These are phyloP conservation scores for Zygnema cylindricum DNA, from an alignment of 139 green algal genomes.

Conservation along the genomic window DNA sequence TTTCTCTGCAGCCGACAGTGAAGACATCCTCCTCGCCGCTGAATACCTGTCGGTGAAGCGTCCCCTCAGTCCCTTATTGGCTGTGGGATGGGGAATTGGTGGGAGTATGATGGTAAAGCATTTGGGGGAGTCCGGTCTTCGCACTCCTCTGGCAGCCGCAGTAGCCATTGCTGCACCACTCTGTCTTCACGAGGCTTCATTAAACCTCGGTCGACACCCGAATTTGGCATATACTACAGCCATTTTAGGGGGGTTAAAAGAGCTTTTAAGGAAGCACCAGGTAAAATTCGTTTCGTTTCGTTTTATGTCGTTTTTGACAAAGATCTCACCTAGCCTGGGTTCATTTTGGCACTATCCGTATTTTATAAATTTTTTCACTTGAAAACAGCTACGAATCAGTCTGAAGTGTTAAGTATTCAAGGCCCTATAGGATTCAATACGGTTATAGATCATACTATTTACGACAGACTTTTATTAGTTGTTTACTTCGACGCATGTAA, in stretches of 20 bases:
- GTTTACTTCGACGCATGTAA: too few relatives aligned
- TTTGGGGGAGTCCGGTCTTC: conserved; percentile 9
- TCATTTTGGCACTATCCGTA: too few relatives aligned
- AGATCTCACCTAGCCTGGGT: too few relatives aligned
- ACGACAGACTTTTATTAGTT: too few relatives aligned
- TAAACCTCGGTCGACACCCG: background rate
- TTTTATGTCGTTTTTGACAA: too few relatives aligned
- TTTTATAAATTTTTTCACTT: too few relatives aligned
- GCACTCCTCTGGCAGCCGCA: background rate
- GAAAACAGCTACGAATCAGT: too few relatives aligned
- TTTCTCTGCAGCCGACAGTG: conserved; percentile 23
- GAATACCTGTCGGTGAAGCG: background rate
- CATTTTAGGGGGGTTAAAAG: background rate
- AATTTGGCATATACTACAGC: background rate
- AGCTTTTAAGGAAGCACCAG: background rate
- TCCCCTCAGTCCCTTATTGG: conserved; percentile 1
- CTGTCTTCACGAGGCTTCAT: background rate
- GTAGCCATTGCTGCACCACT: conserved; percentile 17
- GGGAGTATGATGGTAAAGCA: conserved; percentile 16
- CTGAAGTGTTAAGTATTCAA: too few relatives aligned
- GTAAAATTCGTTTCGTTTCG: too few relatives aligned
- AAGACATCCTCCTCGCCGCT: conserved; percentile 9
- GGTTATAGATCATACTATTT: too few relatives aligned
- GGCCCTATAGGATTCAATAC: too few relatives aligned
- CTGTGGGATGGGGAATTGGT: conserved; percentile 9